These are phyloP conservation scores for Flaveria linearis DNA, from an alignment of 129 eudicot genomes.

Conservation along the genomic window DNA sequence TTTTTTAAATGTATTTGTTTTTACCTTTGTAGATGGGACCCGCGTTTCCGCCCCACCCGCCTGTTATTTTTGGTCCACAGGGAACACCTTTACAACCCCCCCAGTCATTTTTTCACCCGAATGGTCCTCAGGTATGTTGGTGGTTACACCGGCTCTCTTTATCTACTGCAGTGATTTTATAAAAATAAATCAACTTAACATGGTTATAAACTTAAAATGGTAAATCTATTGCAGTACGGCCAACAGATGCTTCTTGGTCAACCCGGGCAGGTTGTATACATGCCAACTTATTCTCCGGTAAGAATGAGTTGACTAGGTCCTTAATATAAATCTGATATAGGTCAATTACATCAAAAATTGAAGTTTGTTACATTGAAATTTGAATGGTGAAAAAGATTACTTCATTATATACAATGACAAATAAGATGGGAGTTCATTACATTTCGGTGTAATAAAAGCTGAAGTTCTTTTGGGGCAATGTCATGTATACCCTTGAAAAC, in stretches of 20 bases:
- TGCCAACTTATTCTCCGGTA: conserved; percentile 83
- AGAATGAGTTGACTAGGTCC: conserved; percentile 26
- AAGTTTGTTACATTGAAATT: neutral
- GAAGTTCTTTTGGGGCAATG: neutral
- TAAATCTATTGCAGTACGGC: conserved; percentile 56
- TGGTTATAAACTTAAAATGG: neutral
- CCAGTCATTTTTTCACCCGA: conserved; percentile 68
- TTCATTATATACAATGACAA: neutral
- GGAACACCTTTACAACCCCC: conserved; percentile 65
- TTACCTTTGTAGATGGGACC: conserved; percentile 72
- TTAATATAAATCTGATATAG: neutral
- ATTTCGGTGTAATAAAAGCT: neutral
- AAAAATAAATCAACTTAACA: neutral
- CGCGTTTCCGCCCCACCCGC: conserved; percentile 61
- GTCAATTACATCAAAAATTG: neutral
- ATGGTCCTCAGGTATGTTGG: conserved; percentile 78
- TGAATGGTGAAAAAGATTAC: neutral
- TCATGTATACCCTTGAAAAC: neutral
- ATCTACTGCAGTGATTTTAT: no score
- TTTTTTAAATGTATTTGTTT: neutral
- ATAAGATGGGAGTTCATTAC: neutral
- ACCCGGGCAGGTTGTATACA: conserved; percentile 76
- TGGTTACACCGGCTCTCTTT: neutral
- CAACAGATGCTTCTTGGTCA: conserved; percentile 91
- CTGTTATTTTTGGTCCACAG: conserved; percentile 76